These are phyloP conservation scores for Boletus barrowsii DNA, from an alignment of 768 basidiomycete genomes.

Conservation along the genomic window DNA sequence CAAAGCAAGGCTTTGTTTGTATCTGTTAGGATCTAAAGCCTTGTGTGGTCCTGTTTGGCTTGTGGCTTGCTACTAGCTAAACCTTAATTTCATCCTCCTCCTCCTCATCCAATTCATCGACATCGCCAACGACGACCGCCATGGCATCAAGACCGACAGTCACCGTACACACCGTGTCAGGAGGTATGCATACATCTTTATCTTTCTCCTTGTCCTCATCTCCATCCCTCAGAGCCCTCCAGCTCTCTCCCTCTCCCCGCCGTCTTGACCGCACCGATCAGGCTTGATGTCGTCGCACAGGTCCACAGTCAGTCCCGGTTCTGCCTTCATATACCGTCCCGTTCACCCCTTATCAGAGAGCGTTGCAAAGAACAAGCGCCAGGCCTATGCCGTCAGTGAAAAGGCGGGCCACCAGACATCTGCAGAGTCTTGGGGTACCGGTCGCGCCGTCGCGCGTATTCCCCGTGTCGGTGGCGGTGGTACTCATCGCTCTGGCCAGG, in stretches of 20 bases:
- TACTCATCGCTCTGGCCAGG: constrained; percentile 97
- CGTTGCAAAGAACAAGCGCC: constrained; percentile 96
- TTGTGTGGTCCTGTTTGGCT: constrained; percentile 18
- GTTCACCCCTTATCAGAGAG: constrained; percentile 58
- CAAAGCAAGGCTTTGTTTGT: constrained; percentile 29
- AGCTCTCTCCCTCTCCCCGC: constrained; percentile 90
- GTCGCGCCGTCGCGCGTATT: constrained; percentile 99
- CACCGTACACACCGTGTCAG: constrained; percentile 70
- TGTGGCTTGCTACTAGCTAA: constrained; percentile 27
- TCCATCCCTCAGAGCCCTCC: constrained; percentile 60
- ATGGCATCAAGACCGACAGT: constrained; percentile 97
- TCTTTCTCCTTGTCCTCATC: not conserved
- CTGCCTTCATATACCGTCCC: not conserved
- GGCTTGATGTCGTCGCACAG: constrained; percentile 96
- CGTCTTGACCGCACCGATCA: constrained; percentile 96
- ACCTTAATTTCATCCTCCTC: constrained; percentile 19
- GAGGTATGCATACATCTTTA: constrained; percentile 47
- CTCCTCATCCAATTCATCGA: constrained; percentile 27
- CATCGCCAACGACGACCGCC: constrained; percentile 30
- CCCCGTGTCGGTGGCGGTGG: constrained; percentile 99
- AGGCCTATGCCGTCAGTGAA: constrained; percentile 94
- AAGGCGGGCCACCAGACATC: constrained; percentile 99
- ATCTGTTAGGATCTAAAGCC: constrained; percentile 18
- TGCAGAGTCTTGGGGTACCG: constrained; percentile 99
- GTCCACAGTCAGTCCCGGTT: constrained; percentile 87